Base-by-base conservation (phyloP, 139 green algal species). In the Raphidocelis subcapitata region DNA sequence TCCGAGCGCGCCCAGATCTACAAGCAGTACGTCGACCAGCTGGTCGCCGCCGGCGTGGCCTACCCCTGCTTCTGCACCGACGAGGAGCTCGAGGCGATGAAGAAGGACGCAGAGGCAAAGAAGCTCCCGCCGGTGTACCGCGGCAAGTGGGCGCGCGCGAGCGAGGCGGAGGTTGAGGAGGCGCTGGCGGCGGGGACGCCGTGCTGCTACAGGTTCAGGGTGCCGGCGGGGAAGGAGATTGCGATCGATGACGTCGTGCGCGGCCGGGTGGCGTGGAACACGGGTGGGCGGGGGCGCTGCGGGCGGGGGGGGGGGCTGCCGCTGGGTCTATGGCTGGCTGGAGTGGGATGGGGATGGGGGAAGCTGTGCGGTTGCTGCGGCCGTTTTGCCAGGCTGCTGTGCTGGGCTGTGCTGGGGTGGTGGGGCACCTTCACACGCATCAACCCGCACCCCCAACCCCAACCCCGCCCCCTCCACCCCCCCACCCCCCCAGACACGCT, bases 31-130 rank as follows among this genome's bases (percentile, higher is more conserved):
- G 95, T 93, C 29, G 81, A 97, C 65, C 76, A 94, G 83, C 85
- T 99, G 76, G 88, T 20, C 5, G 31, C 59, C 62, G 2, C 23
- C 31, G 94, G 93, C 41, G 52, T 89, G 61, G 96, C 88, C 26
- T 99, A 98, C 85, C 91, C 88, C 62, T 98, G 94, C 92, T 99
- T 99, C 90, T 99, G 96, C 93, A 98, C 91, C 4, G 95, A 99
- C 64, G 94, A 98, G 82, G 93, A 97, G 84, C 83, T 96, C 29
- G 86, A 90, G 52, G 74, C 79, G 21, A 97, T 97, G 93, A 92
- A 91, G 78, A 85, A 77, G 71, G 89, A 98, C n/a, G 92, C 93
- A 10, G 94, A 97, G 82, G 89, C 76, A 52, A 94, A 97, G 79
- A 95, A 94, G 81, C 84, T 97, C 65, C 92, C 95, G 16, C 95